phyloP scores from a whole-genome alignment of 495 filamentous ascomycete genomes.

The Penicillium paxilli region DNA sequence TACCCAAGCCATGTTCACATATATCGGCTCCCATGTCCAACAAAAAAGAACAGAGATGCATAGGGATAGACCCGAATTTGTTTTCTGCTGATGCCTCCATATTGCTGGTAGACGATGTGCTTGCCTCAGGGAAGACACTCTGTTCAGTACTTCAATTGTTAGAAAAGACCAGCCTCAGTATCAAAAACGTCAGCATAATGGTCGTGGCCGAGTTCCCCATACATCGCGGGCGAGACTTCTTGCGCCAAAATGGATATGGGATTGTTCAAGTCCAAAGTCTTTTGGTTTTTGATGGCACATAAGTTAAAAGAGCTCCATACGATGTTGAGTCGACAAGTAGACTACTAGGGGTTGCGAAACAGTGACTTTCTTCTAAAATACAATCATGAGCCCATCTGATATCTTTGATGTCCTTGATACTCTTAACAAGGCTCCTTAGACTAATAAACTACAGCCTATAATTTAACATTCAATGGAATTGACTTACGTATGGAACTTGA shows the following conservation, averaged over 20 bases:
- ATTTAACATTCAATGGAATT: too few species aligned
- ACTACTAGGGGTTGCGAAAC: too few species aligned
- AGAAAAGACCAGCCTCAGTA: slow-evolving; percentile 39
- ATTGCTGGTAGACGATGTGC: slow-evolving; percentile 65
- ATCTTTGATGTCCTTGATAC: too few species aligned
- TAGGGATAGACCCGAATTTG: slow-evolving; percentile 55
- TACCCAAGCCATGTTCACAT: slow-evolving; percentile 51
- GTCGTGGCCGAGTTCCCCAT: slow-evolving; percentile 63
- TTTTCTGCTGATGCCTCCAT: slow-evolving; percentile 47
- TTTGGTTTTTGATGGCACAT: slow-evolving; percentile 42
- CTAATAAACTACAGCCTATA: too few species aligned
- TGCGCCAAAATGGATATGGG: slow-evolving; percentile 57
- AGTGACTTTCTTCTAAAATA: too few species aligned
- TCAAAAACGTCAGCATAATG: slow-evolving; percentile 51
- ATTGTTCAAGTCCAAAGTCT: slow-evolving; percentile 57
- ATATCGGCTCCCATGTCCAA: slow-evolving; percentile 51
- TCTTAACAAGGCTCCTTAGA: too few species aligned
- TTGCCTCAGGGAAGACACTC: slow-evolving; percentile 60
- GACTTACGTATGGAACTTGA: too few species aligned
- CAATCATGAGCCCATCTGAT: too few species aligned
- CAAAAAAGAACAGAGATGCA: slow-evolving; percentile 33
- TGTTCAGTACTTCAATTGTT: slow-evolving; percentile 58
- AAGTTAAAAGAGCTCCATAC: too few species aligned
- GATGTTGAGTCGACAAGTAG: too few species aligned
- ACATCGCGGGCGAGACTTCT: slow-evolving; percentile 55